A percentile compares a stretch with the other conserved stretches of the same genome.
Conservation (phyloP, 139 green algal species). For the Chlamydomonas eustigma region DNA sequence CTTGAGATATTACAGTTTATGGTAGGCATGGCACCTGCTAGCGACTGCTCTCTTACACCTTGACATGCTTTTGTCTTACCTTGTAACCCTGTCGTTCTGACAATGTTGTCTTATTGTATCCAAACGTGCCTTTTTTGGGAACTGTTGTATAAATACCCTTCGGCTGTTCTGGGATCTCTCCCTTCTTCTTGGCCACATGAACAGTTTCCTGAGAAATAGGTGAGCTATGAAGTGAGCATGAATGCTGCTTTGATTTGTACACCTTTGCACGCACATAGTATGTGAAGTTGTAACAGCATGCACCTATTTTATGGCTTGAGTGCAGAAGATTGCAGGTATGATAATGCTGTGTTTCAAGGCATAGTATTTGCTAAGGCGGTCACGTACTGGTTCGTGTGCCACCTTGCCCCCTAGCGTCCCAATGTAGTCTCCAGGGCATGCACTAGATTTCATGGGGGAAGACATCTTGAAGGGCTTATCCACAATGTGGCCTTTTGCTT, state of each 20-base stretch:
- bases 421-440: constrained; percentile 42
- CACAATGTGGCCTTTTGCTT: constrained; percentile 33
- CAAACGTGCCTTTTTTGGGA: constrained; percentile 54
- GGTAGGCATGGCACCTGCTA: too few relatives aligned
- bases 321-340: too few relatives aligned
- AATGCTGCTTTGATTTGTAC: neutral
- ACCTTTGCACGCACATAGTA: too few relatives aligned
- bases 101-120: constrained; percentile 48
- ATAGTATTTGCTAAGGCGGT: too few relatives aligned
- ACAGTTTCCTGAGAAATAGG: constrained; percentile 17
- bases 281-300: neutral
- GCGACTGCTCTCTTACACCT: too few relatives aligned
- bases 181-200: constrained; percentile 37
- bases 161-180: constrained; percentile 30
- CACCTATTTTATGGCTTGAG: too few relatives aligned
- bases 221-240: neutral
- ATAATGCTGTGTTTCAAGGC: neutral
- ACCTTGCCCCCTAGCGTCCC: constrained; percentile 48
- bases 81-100: constrained; percentile 27
- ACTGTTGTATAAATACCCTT: constrained; percentile 57
- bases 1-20: too few relatives aligned
- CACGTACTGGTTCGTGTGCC: constrained; percentile 36
- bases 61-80: constrained; percentile 1
- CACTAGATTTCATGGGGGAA: constrained; percentile 56
- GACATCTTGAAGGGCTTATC: constrained; percentile 48